Percentiles rank a stretch among this genome's conserved stretches.
Conservation (phyloP, 805 yeast species). For the Candida michaelii region DNA sequence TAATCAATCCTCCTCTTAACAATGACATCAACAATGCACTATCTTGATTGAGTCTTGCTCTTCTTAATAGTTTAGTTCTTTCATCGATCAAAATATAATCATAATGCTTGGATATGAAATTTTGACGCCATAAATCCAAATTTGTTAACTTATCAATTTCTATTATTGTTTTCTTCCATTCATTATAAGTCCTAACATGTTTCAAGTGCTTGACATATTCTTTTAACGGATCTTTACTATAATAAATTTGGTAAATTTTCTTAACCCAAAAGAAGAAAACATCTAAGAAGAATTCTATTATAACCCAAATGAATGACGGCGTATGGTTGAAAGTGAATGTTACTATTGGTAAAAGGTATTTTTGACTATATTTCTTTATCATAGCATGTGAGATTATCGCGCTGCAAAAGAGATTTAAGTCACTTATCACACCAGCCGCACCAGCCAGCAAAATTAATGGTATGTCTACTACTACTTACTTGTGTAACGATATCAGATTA, state of each 20-base stretch:
- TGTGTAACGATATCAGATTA: no score
- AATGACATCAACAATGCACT: constrained; percentile 58
- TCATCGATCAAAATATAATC: constrained; percentile 83
- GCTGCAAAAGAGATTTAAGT: background rate
- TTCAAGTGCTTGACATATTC: constrained; percentile 50
- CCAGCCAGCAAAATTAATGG: no score
- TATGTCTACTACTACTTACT: background rate
- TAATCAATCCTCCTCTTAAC: constrained; percentile 75
- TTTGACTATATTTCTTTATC: constrained; percentile 8
- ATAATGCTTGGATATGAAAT: constrained; percentile 75
- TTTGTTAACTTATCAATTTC: constrained; percentile 50
- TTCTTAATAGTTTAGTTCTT: constrained; percentile 59
- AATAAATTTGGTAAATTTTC: constrained; percentile 33
- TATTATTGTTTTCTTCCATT: constrained; percentile 61
- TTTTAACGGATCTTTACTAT: constrained; percentile 43
- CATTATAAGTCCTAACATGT: constrained; percentile 57
- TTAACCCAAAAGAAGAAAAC: constrained; percentile 48
- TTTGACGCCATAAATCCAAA: constrained; percentile 68
- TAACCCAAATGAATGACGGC: constrained; percentile 40
- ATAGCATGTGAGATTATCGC: constrained; percentile 1
- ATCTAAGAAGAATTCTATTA: constrained; percentile 44
- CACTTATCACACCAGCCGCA: no score
- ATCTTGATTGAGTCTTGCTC: constrained; percentile 62
- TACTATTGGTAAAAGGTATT: constrained; percentile 22
- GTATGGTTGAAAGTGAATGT: constrained; percentile 33